Evolutionary conservation across 2,329 filamentous ascomycete species (phyloP).

Genomic region (Calonectria leucothoes): DNA sequence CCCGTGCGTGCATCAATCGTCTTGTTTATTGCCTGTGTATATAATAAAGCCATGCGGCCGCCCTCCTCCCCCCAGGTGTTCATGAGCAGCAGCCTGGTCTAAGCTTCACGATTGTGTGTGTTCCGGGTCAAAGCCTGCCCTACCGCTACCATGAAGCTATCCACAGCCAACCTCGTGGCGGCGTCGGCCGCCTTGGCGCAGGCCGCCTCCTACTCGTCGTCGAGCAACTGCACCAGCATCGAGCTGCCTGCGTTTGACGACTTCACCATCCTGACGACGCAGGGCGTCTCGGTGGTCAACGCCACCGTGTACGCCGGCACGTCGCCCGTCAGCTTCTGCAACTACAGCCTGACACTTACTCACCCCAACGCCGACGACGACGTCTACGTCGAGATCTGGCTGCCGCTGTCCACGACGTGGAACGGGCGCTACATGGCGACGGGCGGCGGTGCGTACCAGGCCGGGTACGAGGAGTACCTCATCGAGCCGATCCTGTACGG

Average conservation of each 20-base stretch:
- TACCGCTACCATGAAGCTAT: background rate
- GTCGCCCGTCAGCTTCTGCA: background rate
- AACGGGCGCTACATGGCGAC: slow-evolving; percentile 6
- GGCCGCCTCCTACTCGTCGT: too few species aligned
- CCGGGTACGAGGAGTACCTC: background rate
- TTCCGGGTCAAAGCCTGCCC: background rate
- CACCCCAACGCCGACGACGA: background rate
- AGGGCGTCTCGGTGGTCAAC: background rate
- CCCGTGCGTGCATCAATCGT: background rate
- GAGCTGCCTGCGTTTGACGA: slow-evolving; percentile 8
- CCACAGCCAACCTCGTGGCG: background rate
- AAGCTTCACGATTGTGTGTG: background rate
- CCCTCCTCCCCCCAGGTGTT: background rate
- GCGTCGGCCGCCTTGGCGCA: background rate
- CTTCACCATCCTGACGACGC: background rate
- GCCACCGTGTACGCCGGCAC: background rate
- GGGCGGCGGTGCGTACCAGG: background rate
- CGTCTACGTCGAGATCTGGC: background rate
- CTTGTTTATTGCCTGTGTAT: background rate
- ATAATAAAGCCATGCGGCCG: background rate
- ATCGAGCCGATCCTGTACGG: background rate
- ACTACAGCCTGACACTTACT: background rate
- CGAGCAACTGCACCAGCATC: slow-evolving; percentile 8
- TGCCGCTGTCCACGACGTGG: background rate
- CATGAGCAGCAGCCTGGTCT: background rate